Evolutionary conservation across 495 filamentous ascomycete genomes (phyloP).

Genomic region (Hypoxylon trugodes): DNA sequence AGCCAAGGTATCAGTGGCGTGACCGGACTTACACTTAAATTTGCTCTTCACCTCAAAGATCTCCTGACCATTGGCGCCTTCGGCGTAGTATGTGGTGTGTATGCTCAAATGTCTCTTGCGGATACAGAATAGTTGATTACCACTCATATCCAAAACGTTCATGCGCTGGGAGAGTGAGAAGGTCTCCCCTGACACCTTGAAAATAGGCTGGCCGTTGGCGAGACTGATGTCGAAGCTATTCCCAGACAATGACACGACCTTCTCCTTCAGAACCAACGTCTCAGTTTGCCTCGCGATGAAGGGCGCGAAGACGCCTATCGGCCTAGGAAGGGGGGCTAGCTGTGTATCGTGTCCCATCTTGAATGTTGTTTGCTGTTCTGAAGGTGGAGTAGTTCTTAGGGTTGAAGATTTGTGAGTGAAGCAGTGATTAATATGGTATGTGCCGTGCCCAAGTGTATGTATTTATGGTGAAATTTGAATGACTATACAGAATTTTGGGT

Average conservation of each 20-base stretch:
- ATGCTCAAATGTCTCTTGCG: constrained; percentile 59
- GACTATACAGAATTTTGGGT: not conserved
- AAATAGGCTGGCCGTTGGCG: constrained; percentile 52
- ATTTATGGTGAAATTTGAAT: not conserved
- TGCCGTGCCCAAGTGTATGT: not conserved
- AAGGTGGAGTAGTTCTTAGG: not conserved
- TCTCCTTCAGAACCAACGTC: constrained; percentile 63
- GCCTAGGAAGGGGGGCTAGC: constrained; percentile 47
- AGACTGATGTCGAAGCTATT: constrained; percentile 65
- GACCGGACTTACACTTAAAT: constrained; percentile 53
- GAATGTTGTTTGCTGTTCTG: not conserved
- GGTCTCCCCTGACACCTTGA: constrained; percentile 62
- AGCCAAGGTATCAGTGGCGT: not conserved
- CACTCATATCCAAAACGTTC: constrained; percentile 54
- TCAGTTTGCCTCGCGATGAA: constrained; percentile 57
- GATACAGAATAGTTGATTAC: constrained; percentile 61
- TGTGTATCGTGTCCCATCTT: constrained; percentile 21
- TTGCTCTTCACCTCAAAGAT: constrained; percentile 61
- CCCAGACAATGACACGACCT: constrained; percentile 61
- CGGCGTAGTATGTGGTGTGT: constrained; percentile 58
- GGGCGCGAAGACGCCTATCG: constrained; percentile 58
- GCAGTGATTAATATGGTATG: not conserved
- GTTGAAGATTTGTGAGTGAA: not conserved
- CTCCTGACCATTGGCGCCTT: constrained; percentile 51
- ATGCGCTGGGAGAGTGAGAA: constrained; percentile 52